Conservation (phyloP, 148 eudicot genomes). For the Hydrangea macrophylla region DNA sequence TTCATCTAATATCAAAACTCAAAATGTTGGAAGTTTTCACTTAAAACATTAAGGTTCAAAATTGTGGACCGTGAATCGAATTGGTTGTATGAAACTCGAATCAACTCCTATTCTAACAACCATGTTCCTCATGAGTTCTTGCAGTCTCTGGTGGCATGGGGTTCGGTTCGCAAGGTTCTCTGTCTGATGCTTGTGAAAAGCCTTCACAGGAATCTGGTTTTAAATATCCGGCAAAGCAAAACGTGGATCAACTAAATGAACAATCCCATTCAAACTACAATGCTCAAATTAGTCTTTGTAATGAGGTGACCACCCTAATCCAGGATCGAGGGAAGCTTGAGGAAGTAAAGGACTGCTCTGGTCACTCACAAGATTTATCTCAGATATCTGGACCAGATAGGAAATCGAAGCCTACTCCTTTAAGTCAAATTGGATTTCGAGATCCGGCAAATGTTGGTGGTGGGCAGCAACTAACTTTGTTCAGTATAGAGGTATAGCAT, state of each 20-base stretch:
- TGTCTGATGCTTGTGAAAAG: conserved; percentile 19
- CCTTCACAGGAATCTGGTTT: conserved; percentile 24
- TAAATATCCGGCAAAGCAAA: conserved; percentile 22
- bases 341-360: conserved; percentile 25
- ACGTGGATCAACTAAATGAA: conserved; percentile 21
- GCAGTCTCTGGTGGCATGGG: conserved; percentile 23
- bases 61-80: too few species aligned
- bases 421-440: conserved; percentile 89
- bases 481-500: conserved; percentile 71
- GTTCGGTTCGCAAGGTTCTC: conserved; percentile 24
- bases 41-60: too few species aligned
- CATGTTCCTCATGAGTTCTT: conserved; percentile 17
- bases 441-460: conserved; percentile 93
- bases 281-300: conserved; percentile 17
- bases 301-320: conserved; percentile 14
- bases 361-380: conserved; percentile 56
- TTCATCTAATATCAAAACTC: too few species aligned
- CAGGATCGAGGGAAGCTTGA: conserved; percentile 20
- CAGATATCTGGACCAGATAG: conserved; percentile 89
- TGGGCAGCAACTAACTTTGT: conserved; percentile 84
- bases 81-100: too few species aligned
- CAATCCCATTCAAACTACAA: conserved; percentile 18
- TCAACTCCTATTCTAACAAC: too few species aligned
- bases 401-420: conserved; percentile 65
- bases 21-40: too few species aligned